phyloP scores from a whole-genome alignment of 768 basidiomycete genomes.

The Peribolospora kevripleyi region DNA sequence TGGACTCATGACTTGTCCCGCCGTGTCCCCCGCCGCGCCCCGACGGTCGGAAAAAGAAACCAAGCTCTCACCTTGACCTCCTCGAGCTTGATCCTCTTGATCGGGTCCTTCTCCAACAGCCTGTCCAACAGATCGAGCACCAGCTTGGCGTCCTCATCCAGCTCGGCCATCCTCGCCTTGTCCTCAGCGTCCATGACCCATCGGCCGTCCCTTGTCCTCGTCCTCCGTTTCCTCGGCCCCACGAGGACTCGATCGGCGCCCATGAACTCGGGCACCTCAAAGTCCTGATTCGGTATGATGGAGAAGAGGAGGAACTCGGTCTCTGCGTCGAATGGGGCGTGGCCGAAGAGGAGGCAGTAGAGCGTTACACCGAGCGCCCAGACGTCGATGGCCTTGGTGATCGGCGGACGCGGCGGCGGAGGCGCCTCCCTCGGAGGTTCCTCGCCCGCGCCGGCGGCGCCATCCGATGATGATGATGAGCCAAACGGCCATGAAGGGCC shows the following conservation, averaged over 20 bases:
- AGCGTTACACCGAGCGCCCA: constrained; percentile 95
- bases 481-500: background rate
- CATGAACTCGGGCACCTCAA: constrained; percentile 41
- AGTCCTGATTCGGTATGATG: constrained; percentile 52
- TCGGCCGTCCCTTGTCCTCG: constrained; percentile 6
- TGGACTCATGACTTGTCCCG: background rate
- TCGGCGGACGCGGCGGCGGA: constrained; percentile 21
- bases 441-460: constrained; percentile 16
- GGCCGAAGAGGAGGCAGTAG: constrained; percentile 77
- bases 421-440: background rate
- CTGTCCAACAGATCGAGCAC: constrained; percentile 32
- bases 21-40: background rate
- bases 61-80: constrained; percentile 45
- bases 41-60: background rate
- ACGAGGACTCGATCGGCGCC: constrained; percentile 36
- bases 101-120: constrained; percentile 9
- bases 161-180: constrained; percentile 20
- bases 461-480: constrained; percentile 11
- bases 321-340: constrained; percentile 40
- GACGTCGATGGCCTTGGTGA: constrained; percentile 84
- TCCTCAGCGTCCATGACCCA: constrained; percentile 4
- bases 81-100: constrained; percentile 33
- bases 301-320: constrained; percentile 56
- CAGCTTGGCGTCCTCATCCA: constrained; percentile 31
- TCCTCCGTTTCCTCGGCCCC: constrained; percentile 1